Conservation (phyloP, 139 green algal genomes). For the Marvania coccoides region DNA sequence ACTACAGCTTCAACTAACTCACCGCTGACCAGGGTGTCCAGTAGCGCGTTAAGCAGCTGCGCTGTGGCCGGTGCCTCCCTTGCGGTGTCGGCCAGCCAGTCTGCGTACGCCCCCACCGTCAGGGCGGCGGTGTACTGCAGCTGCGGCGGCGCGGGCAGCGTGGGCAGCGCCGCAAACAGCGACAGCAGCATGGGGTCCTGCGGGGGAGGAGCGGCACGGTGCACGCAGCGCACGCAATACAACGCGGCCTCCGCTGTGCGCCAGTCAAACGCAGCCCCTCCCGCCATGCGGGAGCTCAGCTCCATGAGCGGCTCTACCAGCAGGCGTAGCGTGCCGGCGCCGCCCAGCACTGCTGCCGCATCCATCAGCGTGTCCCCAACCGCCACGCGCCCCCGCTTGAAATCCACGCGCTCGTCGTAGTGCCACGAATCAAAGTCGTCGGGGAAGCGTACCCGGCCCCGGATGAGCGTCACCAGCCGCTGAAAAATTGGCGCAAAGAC, state of each 20-base stretch:
- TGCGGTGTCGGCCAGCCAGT: conserved; percentile 38
- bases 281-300: conserved; percentile 1
- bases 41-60: neutral
- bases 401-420: conserved; percentile 61
- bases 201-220: conserved; percentile 20
- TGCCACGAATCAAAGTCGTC: conserved; percentile 35
- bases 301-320: conserved; percentile 53
- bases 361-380: conserved; percentile 68
- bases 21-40: neutral
- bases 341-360: conserved; percentile 47
- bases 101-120: conserved; percentile 40
- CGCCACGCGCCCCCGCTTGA: conserved; percentile 41
- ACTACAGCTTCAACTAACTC: neutral
- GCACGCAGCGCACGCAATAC: conserved; percentile 61
- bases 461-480: conserved; percentile 56
- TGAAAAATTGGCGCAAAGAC: conserved; percentile 68
- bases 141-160: conserved; percentile 33
- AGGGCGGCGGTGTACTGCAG: conserved; percentile 56
- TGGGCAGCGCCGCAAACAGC: conserved; percentile 51
- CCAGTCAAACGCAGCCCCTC: conserved; percentile 51
- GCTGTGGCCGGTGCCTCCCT: neutral
- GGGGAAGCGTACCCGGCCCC: conserved; percentile 42
- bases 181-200: conserved; percentile 45
- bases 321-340: conserved; percentile 35
- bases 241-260: conserved; percentile 59